Evolutionary conservation across 768 basidiomycete species (phyloP), one percentile per base, ranked within the genome.

Genomic region (Lentinula detonsa): DNA sequence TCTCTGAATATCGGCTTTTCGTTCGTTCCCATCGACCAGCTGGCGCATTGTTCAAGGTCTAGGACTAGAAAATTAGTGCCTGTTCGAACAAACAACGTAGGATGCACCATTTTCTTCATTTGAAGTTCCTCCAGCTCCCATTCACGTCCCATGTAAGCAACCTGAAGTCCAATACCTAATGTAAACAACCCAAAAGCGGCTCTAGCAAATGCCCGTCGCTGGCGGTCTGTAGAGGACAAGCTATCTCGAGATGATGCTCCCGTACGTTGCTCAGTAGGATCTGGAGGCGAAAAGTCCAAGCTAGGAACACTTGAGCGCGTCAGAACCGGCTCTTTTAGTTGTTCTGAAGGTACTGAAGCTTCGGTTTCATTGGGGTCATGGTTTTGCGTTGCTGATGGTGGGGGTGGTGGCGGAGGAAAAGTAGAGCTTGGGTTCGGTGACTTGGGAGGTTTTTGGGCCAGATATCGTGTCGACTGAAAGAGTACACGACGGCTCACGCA

Each of bases 211-310:
- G 79, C 73, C 63, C 82, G 75, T 62, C 92, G 80, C 67, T 81
- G 81, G 65, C 82, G 79, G 73, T 97, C 96, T 63, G 87, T 88
- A 55, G 86, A 86, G 16, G 90, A 90, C 57, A 93, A 79, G 13
- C 86, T 84, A 55, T 88, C 87, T 66, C 87, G 90, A 15, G 90
- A 87, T 2, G 90, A 92, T 55, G 91, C 91, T 13, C 91, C 91
- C 0, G 91, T 93, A 56, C 85, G 78, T 37, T 71, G 69, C 59
- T 73, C 72, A 15, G 75, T 74, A 52, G 68, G 67, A 64, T 81
- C 81, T 15, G 78, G 74, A 0, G 87, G 86, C 16, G 85, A 79
- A 65, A 90, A 87, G 71, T 91, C 88, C 18, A 90, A 76, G 58
- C 80, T 85, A 4, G 84, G 82, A 5, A 82, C 63, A 60, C 64